Base-by-base conservation (phyloP, 129 eudicot species). In the Flaveria ramosissima region DNA sequence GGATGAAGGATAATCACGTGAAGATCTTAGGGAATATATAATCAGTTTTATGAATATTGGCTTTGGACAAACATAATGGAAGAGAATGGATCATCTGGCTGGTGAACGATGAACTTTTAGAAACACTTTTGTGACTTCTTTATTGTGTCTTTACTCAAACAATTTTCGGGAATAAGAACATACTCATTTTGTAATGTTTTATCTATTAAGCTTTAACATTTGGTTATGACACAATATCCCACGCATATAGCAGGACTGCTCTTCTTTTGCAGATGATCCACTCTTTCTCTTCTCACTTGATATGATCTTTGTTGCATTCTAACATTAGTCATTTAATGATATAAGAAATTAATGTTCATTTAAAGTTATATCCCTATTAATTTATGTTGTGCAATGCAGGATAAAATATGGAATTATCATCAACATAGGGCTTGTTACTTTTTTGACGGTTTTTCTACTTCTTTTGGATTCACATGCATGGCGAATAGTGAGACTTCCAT, bases 401-500 rank as follows among this genome's bases (percentile, higher is more conserved):
- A 80, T 86, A 73, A 64, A 83, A 52, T 83, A 90, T 84, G 98
- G 98, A 79, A 80, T 87, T 27, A 71, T 88, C 17, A 87, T 81
- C 88, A 93, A 89, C 81, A 45, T 87, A 32, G 96, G 91, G 27
- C 85, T 93, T 41, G 69, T 86, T 21, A 71, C 89, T 13, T 93
- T 93, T 82, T 84, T 87, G 72, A 85, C 77, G 32, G 19, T 79
- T 59, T 84, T 89, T 77, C 81, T 93, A 83, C 84, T 84, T 61
- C 85, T 91, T 65, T 83, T 91, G 89, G 98, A 93, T 83, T 86
- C 83, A 75, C 89, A 93, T 67, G 97, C 90, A 16, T 93, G 98
- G 98, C 83, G 92, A 20, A 87, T 93, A 77, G 96, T 93, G 82
- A 91, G 93, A 78, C 87, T 91, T 67, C 98, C 98, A 11, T 79